A percentile compares a stretch with the other conserved stretches of the same genome.
Evolutionary conservation across 139 green algal species (phyloP).

Genomic region (Choricystis sp.): DNA sequence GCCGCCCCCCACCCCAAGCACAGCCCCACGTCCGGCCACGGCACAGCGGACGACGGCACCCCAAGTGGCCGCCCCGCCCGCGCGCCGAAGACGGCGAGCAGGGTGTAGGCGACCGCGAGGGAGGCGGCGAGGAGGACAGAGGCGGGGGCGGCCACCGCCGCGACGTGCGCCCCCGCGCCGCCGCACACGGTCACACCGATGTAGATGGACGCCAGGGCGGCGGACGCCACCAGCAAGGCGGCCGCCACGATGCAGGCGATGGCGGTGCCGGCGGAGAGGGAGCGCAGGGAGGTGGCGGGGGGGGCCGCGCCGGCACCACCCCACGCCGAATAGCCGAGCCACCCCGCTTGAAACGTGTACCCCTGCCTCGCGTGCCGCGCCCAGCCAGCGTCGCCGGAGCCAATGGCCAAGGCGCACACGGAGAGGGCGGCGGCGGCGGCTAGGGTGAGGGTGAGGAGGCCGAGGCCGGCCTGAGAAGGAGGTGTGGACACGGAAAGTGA

Average conservation of each 20-base stretch:
- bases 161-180: not conserved
- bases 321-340: not conserved
- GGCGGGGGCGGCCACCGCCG: too few species aligned
- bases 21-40: not conserved
- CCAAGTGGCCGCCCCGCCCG: not conserved
- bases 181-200: not conserved
- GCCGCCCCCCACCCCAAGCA: not conserved
- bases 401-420: not conserved
- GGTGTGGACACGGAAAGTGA: too few species aligned
- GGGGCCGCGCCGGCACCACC: not conserved
- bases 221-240: not conserved
- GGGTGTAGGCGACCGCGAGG: not conserved
- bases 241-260: not conserved
- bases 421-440: not conserved
- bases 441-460: too few species aligned
- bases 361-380: not conserved
- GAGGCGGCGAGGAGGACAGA: not conserved
- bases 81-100: not conserved
- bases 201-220: not conserved
- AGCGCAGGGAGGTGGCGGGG: not conserved
- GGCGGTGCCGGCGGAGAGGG: not conserved
- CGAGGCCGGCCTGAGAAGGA: too few species aligned
- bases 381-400: not conserved
- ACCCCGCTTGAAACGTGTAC: not conserved
- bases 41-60: not conserved